phyloP scores from a whole-genome alignment of 1,284 basidiomycete species.

The Dichomitus squalens region DNA sequence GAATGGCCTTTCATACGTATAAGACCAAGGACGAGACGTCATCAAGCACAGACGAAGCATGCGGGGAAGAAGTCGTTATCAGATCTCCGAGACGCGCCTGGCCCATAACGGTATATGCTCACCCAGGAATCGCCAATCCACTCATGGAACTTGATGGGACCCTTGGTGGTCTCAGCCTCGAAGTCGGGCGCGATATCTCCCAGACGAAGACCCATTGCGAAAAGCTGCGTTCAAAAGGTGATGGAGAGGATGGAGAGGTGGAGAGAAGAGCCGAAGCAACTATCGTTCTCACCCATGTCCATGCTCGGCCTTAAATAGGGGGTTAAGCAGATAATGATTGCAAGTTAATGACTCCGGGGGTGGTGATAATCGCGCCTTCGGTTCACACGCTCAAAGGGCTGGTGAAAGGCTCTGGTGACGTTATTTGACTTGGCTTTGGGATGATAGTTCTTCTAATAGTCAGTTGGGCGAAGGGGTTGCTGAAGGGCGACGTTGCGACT shows the following conservation, averaged over 20 bases:
- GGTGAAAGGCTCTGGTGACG: background rate
- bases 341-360: constrained; percentile 10
- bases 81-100: background rate
- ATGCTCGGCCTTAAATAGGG: constrained; percentile 19
- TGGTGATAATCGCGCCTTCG: constrained; percentile 45
- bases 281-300: constrained; percentile 10
- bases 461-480: background rate
- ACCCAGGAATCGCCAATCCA: constrained; percentile 92
- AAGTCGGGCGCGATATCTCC: constrained; percentile 84
- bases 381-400: constrained; percentile 42
- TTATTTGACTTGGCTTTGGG: background rate
- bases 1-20: constrained; percentile 54
- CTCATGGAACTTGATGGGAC: constrained; percentile 87
- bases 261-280: constrained; percentile 3
- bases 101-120: constrained; percentile 16
- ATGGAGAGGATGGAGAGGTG: background rate
- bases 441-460: background rate
- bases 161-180: constrained; percentile 80
- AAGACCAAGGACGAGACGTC: background rate
- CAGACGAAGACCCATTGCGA: constrained; percentile 54
- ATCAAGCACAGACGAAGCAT: background rate
- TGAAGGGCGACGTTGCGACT: background rate
- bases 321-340: constrained; percentile 9
- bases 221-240: background rate
- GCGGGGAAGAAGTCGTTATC: background rate